Evolutionary conservation across 2,329 filamentous ascomycete species (phyloP).

Genomic region (Penicillium occitanis): DNA sequence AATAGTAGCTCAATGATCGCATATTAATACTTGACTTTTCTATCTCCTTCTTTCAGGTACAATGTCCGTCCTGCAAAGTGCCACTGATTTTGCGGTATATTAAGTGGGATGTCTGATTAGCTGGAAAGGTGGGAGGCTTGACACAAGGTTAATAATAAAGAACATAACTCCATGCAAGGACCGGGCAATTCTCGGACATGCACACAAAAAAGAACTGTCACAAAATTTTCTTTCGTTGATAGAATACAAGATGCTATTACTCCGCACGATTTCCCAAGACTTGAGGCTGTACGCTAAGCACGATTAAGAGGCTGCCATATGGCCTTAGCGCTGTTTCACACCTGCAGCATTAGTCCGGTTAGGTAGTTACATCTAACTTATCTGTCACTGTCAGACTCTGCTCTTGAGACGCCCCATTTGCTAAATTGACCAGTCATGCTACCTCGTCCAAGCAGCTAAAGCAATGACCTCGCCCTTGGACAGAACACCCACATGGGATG

Average conservation of each 20-base stretch:
- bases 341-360: not conserved
- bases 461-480: not conserved
- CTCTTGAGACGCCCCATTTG: not conserved
- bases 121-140: not conserved
- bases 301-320: constrained; percentile 1
- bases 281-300: not conserved
- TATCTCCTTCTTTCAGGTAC: constrained; percentile 2
- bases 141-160: not conserved
- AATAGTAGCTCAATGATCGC: not conserved
- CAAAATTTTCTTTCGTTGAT: not conserved
- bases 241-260: not conserved
- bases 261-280: not conserved
- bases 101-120: not conserved
- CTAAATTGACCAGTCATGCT: not conserved
- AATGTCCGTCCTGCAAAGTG: constrained; percentile 1
- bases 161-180: not conserved
- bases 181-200: constrained; percentile 1
- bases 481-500: constrained; percentile 4
- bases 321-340: constrained; percentile 11
- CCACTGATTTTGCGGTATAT: not conserved
- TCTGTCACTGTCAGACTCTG: constrained; percentile 1
- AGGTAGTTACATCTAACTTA: constrained; percentile 6
- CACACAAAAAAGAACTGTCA: not conserved
- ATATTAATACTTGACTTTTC: not conserved
- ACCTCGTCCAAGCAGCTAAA: not conserved